Base-by-base conservation (phyloP, 139 green algal species). In the Cymbomonas tetramitiformis region DNA sequence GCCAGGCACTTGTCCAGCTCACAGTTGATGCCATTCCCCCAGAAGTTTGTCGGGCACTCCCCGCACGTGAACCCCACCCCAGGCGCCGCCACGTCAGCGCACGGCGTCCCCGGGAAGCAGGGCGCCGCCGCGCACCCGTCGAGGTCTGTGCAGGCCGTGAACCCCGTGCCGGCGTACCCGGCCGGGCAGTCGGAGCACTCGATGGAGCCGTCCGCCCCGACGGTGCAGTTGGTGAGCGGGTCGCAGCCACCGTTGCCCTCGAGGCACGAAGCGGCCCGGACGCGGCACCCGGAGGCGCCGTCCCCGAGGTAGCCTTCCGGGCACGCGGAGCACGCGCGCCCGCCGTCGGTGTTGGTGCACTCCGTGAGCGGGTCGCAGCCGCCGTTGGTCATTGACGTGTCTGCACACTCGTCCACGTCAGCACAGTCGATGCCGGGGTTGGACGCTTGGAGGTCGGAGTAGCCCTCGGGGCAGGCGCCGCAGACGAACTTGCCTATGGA, bases 31-130 rank as follows among this genome's bases (percentile, higher is more conserved):
- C 51, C 51, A 33, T 58, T n/a, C n/a, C 28, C 28, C 4, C 30
- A 33, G 4, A 47, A 47, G 28, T 33, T 33, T 12, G n/a, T 7
- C 18, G 51, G 51, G 51, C 51, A 58, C 30, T 25, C 26, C 19
- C 30, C 51, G 51, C 51, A 58, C 10, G 8, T n/a, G 51, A 58
- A 58, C 19, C 18, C 29, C 18, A n/a, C n/a, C n/a, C n/a, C n/a
- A n/a, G 4, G 10, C 30, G 18, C 51, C 8, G 44, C 51, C n/a
- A 58, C 23, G 23, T 58, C 51, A 12, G 5, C 6, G 51, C 51
- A 58, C 25, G 4, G 25, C 51, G 28, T 18, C 4, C 25, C 51
- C 21, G 26, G 51, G 30, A 30, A 58, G 51, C 51, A 58, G n/a
- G 51, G 51, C 9, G 28, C 30, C 10, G 9, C 18, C 7, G 10